Base-by-base conservation (phyloP, 140 eudicot genomes). In the Oenanthe javanica region DNA sequence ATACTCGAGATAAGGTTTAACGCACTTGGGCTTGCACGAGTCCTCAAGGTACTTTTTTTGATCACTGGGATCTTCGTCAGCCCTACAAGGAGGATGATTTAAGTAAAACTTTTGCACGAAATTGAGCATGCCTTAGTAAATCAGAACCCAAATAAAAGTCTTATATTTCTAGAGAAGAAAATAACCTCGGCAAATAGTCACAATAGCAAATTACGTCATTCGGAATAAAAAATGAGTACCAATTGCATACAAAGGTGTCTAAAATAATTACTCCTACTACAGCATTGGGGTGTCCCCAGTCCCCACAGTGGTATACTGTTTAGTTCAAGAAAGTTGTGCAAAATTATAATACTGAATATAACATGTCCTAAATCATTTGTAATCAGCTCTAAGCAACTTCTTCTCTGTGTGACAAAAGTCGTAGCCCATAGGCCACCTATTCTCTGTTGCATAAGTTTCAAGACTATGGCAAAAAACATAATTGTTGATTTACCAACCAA, bases 11-110 rank as follows among this genome's bases (percentile, higher is more conserved):
- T 82, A 81, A 81, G 89, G 79, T 80, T 86, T 83, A 52, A 89
- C 93, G 79, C 93, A 89, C 79, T 87, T 87, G 79, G 93, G 89
- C 86, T 87, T 83, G 90, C 85, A 76, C 27, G 86, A 76, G 36
- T 89, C 93, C 85, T 89, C 93, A 0, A 87, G 19, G 51, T 83
- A 79, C 85, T 83, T 87, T 87, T 87, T 89, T 61, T 79, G 90
- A 81, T 89, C 93, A 87, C 82, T 87, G 59, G 87, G 90, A 42
- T 89, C 92, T 55, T 40, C 90, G 52, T 87, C 93, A 52, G 83
- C 87, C 93, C 90, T 89, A 76, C 0, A 69, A 13, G 23, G 21
- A 75, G 79, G 67, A 78, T 31, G 31, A 31, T 38, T 19, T 25
- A 4, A 67, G 27, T 27, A 25, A 67, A 19, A 31, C 31, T 31